Evolutionary conservation across 768 basidiomycete genomes (phyloP), one percentile per base, ranked within the genome.

Genomic region (Agaricus blazei): DNA sequence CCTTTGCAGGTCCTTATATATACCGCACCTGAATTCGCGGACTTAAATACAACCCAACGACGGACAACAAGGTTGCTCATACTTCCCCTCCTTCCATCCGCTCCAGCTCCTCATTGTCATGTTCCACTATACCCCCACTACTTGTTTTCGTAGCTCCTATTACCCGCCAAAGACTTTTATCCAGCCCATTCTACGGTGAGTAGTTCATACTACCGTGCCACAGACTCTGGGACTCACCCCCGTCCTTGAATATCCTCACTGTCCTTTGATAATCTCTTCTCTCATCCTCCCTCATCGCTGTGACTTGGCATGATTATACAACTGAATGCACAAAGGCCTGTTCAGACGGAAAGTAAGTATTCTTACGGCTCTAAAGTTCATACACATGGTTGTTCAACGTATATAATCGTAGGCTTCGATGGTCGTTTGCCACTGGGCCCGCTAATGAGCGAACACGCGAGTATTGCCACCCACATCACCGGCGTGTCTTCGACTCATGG

Each of bases 381-480:
- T 34, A 45, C 40, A 48, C 47, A 56, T 43, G 40, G 37, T 56
- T 28, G 40, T 41, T 56, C 43, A 56, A 48, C 54, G n/a, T 56
- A 49, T 54, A 48, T 54, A 37, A 49, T 26, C 42, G 19, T 50
- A 56, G 54, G 31, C 34, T 49, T 31, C 28, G 24, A 28, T 29
- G 29, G 38, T 50, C 41, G 42, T 43, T 49, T 48, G 47, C 42
- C 53, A 54, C 40, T 15, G 41, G 43, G 29, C 44, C 48, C 48
- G 36, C 54, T 40, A 40, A 56, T 49, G 42, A 48, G 44, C 44
- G 51, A 48, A 41, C n/a, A 46, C 38, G 41, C 53, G 9, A 48
- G n/a, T 23, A 12, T 19, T 47, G 37, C 47, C 40, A 42, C 31
- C 42, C 19, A 48, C 29, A 19, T 48, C 38, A 19, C 37, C 9